These are phyloP conservation scores for Ceratocystis colombiana DNA, from an alignment of 2,329 filamentous ascomycete genomes.

Conservation along the genomic window DNA sequence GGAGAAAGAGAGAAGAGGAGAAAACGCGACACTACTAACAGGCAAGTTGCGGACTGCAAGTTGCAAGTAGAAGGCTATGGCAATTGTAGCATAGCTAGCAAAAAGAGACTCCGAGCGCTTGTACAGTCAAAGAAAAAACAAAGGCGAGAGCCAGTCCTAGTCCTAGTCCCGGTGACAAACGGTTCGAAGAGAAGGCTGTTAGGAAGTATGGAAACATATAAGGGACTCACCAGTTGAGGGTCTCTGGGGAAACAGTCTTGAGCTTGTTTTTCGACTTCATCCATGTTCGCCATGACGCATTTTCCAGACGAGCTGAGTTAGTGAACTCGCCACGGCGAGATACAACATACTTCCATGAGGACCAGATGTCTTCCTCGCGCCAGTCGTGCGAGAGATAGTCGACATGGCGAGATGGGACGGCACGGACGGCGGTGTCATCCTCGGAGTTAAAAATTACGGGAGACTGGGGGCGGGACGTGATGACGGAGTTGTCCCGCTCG, in stretches of 20 bases:
- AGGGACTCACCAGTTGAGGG: conserved; percentile 71
- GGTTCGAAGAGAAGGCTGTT: neutral
- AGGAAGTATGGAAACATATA: neutral
- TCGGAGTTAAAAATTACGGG: conserved; percentile 43
- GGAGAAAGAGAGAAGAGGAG: neutral
- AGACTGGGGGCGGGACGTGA: conserved; percentile 48
- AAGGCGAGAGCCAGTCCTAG: neutral
- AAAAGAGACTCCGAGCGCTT: neutral
- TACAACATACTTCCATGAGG: conserved; percentile 89
- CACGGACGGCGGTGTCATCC: conserved; percentile 67
- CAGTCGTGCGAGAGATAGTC: conserved; percentile 91
- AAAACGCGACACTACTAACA: neutral
- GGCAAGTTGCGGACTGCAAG: conserved; percentile 7
- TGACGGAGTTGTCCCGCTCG: conserved; percentile 43
- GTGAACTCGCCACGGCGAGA: conserved; percentile 67
- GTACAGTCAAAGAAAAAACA: neutral
- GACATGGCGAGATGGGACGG: conserved; percentile 75
- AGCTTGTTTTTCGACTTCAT: conserved; percentile 82
- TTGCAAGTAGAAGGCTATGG: neutral
- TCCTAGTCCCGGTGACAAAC: neutral
- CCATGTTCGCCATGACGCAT: conserved; percentile 96
- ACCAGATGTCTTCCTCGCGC: conserved; percentile 94
- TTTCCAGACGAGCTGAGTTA: conserved; percentile 76
- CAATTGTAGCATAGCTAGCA: neutral
- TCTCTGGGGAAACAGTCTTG: conserved; percentile 80